Conservation (phyloP, 1,284 basidiomycete species). For the Melampsora larici-populina region DNA sequence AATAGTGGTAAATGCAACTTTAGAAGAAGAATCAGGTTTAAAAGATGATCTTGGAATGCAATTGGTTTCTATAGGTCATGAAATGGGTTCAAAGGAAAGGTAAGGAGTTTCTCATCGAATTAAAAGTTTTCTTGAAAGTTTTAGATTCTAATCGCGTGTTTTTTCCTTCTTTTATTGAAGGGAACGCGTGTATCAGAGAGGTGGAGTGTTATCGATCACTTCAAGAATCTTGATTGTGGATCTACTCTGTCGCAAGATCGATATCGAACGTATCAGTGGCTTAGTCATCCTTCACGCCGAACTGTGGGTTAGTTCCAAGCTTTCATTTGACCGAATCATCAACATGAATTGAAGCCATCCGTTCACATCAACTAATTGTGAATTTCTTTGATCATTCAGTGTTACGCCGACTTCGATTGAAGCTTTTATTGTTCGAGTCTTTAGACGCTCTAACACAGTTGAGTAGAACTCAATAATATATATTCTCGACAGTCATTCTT, state of each 20-base stretch:
- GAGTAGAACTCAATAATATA: conserved; percentile 37
- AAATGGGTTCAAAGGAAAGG: conserved; percentile 76
- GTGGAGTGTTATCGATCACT: conserved; percentile 86
- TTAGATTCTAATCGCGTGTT: no score
- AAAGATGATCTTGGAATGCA: conserved; percentile 87
- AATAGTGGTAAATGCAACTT: conserved; percentile 68
- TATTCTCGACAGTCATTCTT: not conserved
- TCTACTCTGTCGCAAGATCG: conserved; percentile 80
- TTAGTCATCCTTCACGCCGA: conserved; percentile 93
- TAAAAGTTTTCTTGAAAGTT: no score
- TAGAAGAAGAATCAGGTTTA: conserved; percentile 83
- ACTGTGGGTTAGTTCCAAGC: conserved; percentile 60
- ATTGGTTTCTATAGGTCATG: conserved; percentile 76
- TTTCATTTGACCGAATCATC: not conserved
- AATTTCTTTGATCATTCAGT: conserved; percentile 56
- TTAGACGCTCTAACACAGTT: conserved; percentile 73
- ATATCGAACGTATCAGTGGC: conserved; percentile 79
- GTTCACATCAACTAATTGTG: not conserved
- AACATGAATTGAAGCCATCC: not conserved
- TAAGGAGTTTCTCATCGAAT: conserved; percentile 53
- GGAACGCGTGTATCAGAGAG: conserved; percentile 76
- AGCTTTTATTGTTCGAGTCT: conserved; percentile 84
- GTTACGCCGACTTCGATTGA: conserved; percentile 79
- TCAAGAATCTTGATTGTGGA: conserved; percentile 92
- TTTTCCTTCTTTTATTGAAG: conserved; percentile 55